Base-by-base conservation (phyloP, 495 filamentous ascomycete species). In the Monascus purpureus region DNA sequence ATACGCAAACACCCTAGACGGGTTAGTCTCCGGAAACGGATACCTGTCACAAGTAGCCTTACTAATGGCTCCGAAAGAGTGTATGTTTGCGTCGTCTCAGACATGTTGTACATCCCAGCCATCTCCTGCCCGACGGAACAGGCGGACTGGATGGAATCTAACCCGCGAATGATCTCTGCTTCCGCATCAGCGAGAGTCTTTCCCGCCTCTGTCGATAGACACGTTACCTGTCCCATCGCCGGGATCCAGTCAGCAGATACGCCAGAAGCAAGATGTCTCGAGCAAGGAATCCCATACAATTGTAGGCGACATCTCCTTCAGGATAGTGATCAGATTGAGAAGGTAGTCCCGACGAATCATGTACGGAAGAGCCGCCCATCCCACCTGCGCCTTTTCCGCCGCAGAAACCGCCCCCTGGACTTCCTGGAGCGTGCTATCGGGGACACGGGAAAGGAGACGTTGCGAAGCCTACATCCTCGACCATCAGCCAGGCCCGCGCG, bases 121-220 rank as follows among this genome's bases (percentile, higher is more conserved):
- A 46, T 52, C 22, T 52, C 48, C 20, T 39, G 38, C 1, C 45
- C 40, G 27, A 52, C 41, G 11, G 48, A 52, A 27, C 49, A 53
- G 0, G 49, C 49, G 7, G 43, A 42, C n/a, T 49, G 42, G 14
- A 49, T 46, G 19, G 39, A 46, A 28, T 49, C 49, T 23, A 53
- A 18, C 1, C 49, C 49, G 9, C 49, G 38, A 13, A 42, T 35
- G 0, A 53, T 34, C 28, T 53, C 49, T 4, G 43, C 36, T 13
- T 53, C 46, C 3, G 49, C 49, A 28, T 53, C 49, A 13, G 37
- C 47, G 4, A 45, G 14, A 4, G 49, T 53, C 24, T 53, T 53
- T 4, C 49, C 46, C 1, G 47, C 41, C 31, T 53, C 49, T 5
- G 37, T 35, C 9, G 35, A 49, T 1, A 52, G 33, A 18, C 31